Base-by-base conservation (phyloP, 139 green algal species). In the Deuterostichococcus epilithicus region DNA sequence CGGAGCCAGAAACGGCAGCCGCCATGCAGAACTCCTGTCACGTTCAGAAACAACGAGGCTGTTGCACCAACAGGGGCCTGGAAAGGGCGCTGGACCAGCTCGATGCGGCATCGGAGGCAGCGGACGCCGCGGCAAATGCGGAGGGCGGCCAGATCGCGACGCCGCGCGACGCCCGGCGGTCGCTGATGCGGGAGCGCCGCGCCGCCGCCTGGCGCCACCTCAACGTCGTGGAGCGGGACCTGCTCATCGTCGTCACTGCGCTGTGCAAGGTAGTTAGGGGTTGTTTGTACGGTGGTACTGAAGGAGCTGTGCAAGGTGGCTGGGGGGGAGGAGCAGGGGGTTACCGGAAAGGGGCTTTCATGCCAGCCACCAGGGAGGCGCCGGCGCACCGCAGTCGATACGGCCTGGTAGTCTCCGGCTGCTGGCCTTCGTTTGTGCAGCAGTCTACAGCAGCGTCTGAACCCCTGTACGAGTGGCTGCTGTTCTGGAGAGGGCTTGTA, bases 161-260 rank as follows among this genome's bases (percentile, higher is more conserved):
- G 42, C 81, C 81, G 34, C 76, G 68, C 26, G 85, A 89, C 75
- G 83, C 76, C 32, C 79, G 81, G 32, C 72, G 84, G 67, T 77
- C 78, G 30, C 36, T 89, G 44, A 89, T 89, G 84, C 74, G 81
- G 18, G 84, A 84, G 60, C 68, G 74, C 0, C 73, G 83, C 20
- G 79, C 69, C 6, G 52, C 78, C 0, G 79, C 80, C 38, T 86
- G 85, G 84, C 75, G 68, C 15, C 65, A 80, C 60, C 73, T 95
- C 23, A 90, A 77, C 5, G 38, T 86, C n/a, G 70, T 85, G 18
- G 90, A 94, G 80, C 77, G 83, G 20, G 94, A 98, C 72, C 90
- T 94, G 67, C 78, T 97, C 35, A 88, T 91, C 30, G 90, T 97
- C 75, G 70, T 98, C 28, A 89, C 81, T 0, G 91, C 93, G n/a